Base-by-base conservation (phyloP, 2,329 filamentous ascomycete genomes). In the Fusarium nisikadoi region DNA sequence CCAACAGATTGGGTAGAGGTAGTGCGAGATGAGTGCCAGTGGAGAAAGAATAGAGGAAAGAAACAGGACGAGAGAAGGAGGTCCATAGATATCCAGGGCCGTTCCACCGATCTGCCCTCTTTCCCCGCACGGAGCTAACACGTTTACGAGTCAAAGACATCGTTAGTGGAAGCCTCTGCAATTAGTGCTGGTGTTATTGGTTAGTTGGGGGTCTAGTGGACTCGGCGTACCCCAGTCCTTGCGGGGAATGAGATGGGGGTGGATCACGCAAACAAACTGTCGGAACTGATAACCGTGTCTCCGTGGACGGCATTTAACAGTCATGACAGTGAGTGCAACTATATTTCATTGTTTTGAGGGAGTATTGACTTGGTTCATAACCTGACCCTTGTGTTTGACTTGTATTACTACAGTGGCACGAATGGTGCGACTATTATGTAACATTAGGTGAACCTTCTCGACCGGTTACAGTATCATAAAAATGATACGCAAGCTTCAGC, bases 11-110 rank as follows among this genome's bases (percentile, higher is more conserved):
- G n/a, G 49, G 13, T 38, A 17, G 5, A 17, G 23, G 17, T 27
- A 19, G 39, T 27, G 19, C 12, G 8, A 35, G 17, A 2, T 35
- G 39, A 33, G 23, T 10, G 39, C n/a, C 35, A 45, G 39, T 49
- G 53, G 53, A 29, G 53, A 35, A 56, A 47, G 23, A 47, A n/a
- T 47, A 56, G 53, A 56, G 53, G 53, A 47, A 14, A 56, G 53
- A 36, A 56, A 56, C 53, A 29, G 17, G 53, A 46, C 16, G 29
- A 27, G 53, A 56, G 53, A 36, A 47, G 35, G 19, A 17, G 53
- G 53, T 36, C 42, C 36, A 47, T 47, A 47, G 39, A 56, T 56
- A 56, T 56, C 29, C 53, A 36, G 39, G 39, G 5, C 53, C 19
- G 39, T 49, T 56, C 39, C 53, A 56, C 39, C 39, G 39, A 23